These are phyloP conservation scores for Podaxis sp. DNA, from an alignment of 768 basidiomycete species.

Conservation along the genomic window DNA sequence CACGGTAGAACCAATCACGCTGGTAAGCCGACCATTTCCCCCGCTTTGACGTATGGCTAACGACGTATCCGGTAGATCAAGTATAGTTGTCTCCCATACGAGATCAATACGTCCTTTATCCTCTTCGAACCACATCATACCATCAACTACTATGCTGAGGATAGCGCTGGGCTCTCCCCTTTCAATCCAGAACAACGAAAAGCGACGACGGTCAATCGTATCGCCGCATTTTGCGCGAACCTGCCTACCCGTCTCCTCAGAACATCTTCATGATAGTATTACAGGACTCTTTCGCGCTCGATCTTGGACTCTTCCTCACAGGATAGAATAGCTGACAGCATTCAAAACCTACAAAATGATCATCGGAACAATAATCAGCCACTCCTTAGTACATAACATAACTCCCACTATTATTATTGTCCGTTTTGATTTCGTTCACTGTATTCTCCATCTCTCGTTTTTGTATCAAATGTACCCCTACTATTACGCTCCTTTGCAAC, in stretches of 20 bases:
- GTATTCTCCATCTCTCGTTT: neutral
- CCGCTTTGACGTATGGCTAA: neutral
- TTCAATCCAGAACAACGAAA: conserved; percentile 12
- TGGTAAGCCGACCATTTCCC: conserved; percentile 2
- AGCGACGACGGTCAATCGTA: conserved; percentile 18
- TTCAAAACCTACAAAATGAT: neutral
- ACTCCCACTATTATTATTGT: conserved; percentile 8
- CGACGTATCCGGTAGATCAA: conserved; percentile 6
- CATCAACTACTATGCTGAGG: conserved; percentile 20
- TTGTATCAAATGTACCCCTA: conserved; percentile 12
- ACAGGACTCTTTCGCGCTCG: neutral
- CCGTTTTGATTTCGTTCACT: neutral
- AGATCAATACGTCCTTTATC: conserved; percentile 18
- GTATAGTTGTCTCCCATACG: conserved; percentile 16
- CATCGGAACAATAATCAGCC: neutral
- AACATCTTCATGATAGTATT: conserved; percentile 1
- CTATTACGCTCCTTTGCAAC: conserved; percentile 10
- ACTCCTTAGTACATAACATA: neutral
- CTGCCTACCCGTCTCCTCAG: conserved; percentile 21
- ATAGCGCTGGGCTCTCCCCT: conserved; percentile 23
- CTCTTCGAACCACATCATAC: conserved; percentile 18
- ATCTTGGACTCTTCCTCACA: neutral
- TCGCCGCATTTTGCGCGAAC: conserved; percentile 24
- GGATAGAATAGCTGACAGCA: neutral
- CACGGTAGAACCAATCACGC: conserved; percentile 9